phyloP scores from a whole-genome alignment of 2,329 filamentous ascomycete species.

The Grosmannia serpens region DNA sequence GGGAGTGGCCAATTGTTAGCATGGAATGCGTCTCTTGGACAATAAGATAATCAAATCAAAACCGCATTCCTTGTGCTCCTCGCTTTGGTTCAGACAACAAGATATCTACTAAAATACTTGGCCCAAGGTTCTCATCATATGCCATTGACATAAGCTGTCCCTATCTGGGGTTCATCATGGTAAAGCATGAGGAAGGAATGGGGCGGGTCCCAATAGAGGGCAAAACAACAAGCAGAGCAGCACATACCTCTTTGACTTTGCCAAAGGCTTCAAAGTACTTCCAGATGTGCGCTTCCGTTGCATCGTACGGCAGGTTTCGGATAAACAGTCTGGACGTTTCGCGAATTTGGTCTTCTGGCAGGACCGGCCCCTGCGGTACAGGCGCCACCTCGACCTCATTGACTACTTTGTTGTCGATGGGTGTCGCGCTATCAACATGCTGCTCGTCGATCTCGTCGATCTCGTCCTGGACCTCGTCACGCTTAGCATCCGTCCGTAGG shows the following conservation, averaged over 20 bases:
- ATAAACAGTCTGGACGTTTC: constrained; percentile 73
- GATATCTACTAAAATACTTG: constrained; percentile 99
- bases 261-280: constrained; percentile 63
- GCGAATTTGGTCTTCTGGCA: constrained; percentile 49
- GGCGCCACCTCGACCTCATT: background rate
- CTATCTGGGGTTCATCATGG: constrained; percentile 98
- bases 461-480: background rate
- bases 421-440: background rate
- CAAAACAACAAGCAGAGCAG: constrained; percentile 24
- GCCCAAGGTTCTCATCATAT: constrained; percentile 80
- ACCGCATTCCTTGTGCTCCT: constrained; percentile 10
- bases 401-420: background rate
- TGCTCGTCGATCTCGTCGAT: background rate
- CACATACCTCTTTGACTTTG: constrained; percentile 74
- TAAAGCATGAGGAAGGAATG: constrained; percentile 3
- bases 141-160: constrained; percentile 96
- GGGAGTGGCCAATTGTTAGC: constrained; percentile 2
- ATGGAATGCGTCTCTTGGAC: background rate
- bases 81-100: constrained; percentile 59
- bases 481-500: background rate
- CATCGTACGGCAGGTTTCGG: constrained; percentile 75
- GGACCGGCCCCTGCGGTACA: constrained; percentile 21
- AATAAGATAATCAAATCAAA: background rate
- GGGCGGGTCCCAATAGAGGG: too few species aligned
- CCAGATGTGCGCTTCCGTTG: constrained; percentile 65